Evolutionary conservation across 805 yeast species (phyloP).

Genomic region (Suhomyces emberorum): DNA sequence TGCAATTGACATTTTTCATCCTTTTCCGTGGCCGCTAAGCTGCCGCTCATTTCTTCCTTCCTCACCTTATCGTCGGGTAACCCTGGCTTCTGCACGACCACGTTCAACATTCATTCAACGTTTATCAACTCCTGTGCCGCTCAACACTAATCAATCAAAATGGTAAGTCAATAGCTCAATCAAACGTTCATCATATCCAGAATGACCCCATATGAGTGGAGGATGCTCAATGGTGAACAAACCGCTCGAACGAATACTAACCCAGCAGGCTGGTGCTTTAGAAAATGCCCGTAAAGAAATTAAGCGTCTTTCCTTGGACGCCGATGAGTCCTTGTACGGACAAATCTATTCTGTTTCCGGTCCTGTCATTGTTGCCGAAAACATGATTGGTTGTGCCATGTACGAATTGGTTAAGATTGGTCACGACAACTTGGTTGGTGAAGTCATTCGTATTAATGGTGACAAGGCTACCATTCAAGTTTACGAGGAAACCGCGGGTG

Average conservation of each 20-base stretch:
- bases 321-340: conserved; percentile 77
- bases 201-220: too few relatives aligned
- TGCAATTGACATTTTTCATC: neutral
- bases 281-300: conserved; percentile 96
- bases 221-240: too few relatives aligned
- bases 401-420: conserved; percentile 98
- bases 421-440: conserved; percentile 95
- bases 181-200: too few relatives aligned
- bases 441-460: conserved; percentile 92
- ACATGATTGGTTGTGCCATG: conserved; percentile 99
- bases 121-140: neutral
- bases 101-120: conserved; percentile 1
- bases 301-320: conserved; percentile 70
- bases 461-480: conserved; percentile 99
- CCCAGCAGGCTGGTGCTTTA: conserved; percentile 84
- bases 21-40: neutral
- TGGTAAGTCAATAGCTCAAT: conserved; percentile 3
- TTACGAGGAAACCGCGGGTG: conserved; percentile 99
- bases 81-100: neutral
- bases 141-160: conserved; percentile 3
- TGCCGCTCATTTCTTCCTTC: neutral
- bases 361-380: conserved; percentile 96
- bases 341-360: conserved; percentile 94
- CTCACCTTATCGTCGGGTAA: neutral
- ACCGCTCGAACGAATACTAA: conserved; percentile 9